Evolutionary conservation across 148 eudicot genomes (phyloP), one percentile per base, ranked within the genome.

Genomic region (Hydrangea macrophylla): DNA sequence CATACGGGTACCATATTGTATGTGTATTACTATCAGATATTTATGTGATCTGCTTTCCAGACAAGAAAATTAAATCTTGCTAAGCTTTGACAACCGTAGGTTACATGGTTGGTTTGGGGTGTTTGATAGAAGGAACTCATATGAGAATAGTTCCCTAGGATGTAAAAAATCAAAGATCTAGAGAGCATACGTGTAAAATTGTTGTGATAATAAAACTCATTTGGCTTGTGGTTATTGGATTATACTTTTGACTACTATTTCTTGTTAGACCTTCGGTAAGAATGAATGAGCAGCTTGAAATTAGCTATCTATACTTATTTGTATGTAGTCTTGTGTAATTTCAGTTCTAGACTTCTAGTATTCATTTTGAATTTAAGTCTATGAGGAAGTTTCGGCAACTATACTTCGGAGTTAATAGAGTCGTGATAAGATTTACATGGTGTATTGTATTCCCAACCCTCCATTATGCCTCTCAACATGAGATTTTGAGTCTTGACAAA

Each of bases 1-100:
- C 79, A 81, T 84, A 81, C 71, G 81, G 71, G 78, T 53, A 72
- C 76, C 74, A 78, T 75, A n/a, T n/a, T n/a, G n/a, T 82, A 70
- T 65, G 23, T 54, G 78, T 35, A 67, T 70, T 72, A 73, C 60
- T 35, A 17, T 63, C 18, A 31, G 50, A 11, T 71, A 62, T 74
- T 28, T 62, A 60, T 45, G 23, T 17, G 58, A 18, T 57, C 39
- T 60, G 40, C 35, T 65, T 64, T 65, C 31, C 58, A 31, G 28
- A 67, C 35, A n/a, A 32, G 32, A 67, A 32, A 33, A 54, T 3
- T 27, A 31, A 26, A 25, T 25, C 60, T 67, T 23, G 33, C 24
- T 67, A 35, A n/a, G 69, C 56, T 65, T 65, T 50, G 69, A 51
- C 22, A 32, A 33, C 69, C 69, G 31, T 50, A 32, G 69, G 66